A percentile compares a stretch with the other conserved stretches of the same genome.
These are phyloP conservation scores for Suillus fuscotomentosus DNA, from an alignment of 768 basidiomycete species.

Conservation along the genomic window DNA sequence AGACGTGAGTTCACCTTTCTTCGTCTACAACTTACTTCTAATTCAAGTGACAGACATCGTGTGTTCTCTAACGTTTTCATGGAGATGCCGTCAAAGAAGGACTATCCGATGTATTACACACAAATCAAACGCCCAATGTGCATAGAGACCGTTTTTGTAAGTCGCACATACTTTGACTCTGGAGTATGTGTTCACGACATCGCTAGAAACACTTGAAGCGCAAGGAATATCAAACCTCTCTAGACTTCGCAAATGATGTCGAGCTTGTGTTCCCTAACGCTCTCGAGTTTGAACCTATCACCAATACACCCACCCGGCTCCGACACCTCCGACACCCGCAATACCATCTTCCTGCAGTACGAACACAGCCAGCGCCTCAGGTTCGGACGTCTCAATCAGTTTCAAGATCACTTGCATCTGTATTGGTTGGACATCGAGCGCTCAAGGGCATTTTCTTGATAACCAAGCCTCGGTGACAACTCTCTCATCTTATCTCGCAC, in stretches of 20 bases:
- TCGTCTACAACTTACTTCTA: background rate
- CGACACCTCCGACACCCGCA: conserved; percentile 18
- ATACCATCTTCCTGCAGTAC: conserved; percentile 9
- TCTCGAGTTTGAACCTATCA: conserved; percentile 74
- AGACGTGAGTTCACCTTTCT: conserved; percentile 42
- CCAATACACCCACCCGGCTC: conserved; percentile 23
- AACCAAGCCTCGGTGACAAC: conserved; percentile 45
- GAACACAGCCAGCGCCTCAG: conserved; percentile 5
- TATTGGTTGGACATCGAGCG: conserved; percentile 37
- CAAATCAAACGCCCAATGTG: conserved; percentile 78
- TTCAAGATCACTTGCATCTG: conserved; percentile 30
- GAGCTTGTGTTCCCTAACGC: conserved; percentile 92
- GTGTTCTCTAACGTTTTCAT: conserved; percentile 76
- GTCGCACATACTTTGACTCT: conserved; percentile 26
- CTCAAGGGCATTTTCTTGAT: conserved; percentile 52
- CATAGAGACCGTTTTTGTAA: conserved; percentile 71
- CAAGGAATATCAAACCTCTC: conserved; percentile 67
- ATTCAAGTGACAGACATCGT: conserved; percentile 50
- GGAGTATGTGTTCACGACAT: conserved; percentile 2
- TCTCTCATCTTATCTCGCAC: conserved; percentile 8
- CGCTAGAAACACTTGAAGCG: conserved; percentile 75
- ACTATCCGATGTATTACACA: conserved; percentile 79
- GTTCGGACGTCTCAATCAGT: conserved; percentile 27
- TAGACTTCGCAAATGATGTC: conserved; percentile 81
- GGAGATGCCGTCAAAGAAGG: conserved; percentile 77